These are phyloP conservation scores for Tetrapisispora fleetii DNA, from an alignment of 805 yeast genomes.

Conservation along the genomic window DNA sequence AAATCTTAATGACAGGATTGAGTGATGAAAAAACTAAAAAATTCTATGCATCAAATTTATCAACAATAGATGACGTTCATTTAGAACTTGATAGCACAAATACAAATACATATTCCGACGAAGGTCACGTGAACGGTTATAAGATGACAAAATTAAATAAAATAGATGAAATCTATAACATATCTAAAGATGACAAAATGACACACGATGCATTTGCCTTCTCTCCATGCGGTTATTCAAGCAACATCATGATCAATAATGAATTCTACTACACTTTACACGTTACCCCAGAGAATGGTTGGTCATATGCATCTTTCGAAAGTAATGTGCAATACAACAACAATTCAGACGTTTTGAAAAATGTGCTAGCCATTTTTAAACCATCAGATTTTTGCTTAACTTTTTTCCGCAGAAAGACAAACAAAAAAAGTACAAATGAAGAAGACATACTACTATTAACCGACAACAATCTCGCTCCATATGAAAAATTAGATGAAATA, in stretches of 20 bases:
- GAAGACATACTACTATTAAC: not conserved
- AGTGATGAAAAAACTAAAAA: constrained; percentile 30
- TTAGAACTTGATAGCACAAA: not conserved
- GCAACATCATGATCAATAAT: constrained; percentile 63
- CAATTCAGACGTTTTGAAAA: constrained; percentile 40
- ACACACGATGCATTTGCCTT: constrained; percentile 82
- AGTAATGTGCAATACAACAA: constrained; percentile 47
- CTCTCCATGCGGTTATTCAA: constrained; percentile 90
- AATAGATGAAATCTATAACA: constrained; percentile 50
- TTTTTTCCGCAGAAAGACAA: constrained; percentile 30
- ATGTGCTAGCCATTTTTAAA: constrained; percentile 52
- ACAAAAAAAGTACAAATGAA: not conserved
- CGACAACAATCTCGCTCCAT: constrained; percentile 18
- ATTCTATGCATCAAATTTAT: not conserved
- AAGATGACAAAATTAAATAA: constrained; percentile 55
- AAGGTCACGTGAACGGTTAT: constrained; percentile 74
- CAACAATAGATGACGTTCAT: not conserved
- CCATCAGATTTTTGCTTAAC: constrained; percentile 70
- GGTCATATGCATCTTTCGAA: constrained; percentile 95
- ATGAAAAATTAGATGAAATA: constrained; percentile 55
- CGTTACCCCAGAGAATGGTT: constrained; percentile 87
- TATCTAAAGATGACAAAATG: constrained; percentile 24
- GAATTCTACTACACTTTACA: constrained; percentile 75
- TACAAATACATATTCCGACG: constrained; percentile 15
- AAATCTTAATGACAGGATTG: constrained; percentile 83